Evolutionary conservation across 768 basidiomycete genomes (phyloP).

Genomic region (Hypsizygus marmoreus): DNA sequence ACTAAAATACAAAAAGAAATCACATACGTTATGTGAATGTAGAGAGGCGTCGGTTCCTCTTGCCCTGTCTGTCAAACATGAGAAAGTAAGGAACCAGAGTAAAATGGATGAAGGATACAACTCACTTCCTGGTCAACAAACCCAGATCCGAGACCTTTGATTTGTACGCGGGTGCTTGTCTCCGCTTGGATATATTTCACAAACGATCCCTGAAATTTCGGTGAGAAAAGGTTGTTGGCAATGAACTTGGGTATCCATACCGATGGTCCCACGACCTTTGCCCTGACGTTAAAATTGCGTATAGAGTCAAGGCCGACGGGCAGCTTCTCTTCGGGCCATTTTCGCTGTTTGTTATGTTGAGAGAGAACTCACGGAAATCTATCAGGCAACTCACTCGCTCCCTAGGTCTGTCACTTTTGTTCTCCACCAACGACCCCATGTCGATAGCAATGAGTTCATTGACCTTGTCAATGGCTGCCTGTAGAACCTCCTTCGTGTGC

Average conservation of each 20-base stretch:
- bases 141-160: slow-evolving; percentile 93
- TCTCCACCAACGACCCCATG: slow-evolving; percentile 80
- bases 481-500: slow-evolving; percentile 60
- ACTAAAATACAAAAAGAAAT: slow-evolving; percentile 35
- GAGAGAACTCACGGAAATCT: background rate
- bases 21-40: slow-evolving; percentile 87
- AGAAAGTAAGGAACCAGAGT: background rate
- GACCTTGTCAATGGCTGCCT: slow-evolving; percentile 68
- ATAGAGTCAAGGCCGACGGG: slow-evolving; percentile 87
- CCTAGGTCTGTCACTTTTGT: slow-evolving; percentile 67
- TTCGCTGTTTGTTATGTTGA: slow-evolving; percentile 51
- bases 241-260: slow-evolving; percentile 42
- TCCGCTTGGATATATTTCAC: slow-evolving; percentile 99
- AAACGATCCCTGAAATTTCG: slow-evolving; percentile 73
- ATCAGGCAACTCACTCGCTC: slow-evolving; percentile 64
- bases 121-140: slow-evolving; percentile 92
- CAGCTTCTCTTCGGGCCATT: slow-evolving; percentile 98
- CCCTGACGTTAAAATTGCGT: slow-evolving; percentile 95
- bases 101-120: slow-evolving; percentile 23
- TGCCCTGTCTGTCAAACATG: slow-evolving; percentile 13
- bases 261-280: slow-evolving; percentile 95
- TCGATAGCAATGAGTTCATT: slow-evolving; percentile 75
- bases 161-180: slow-evolving; percentile 94
- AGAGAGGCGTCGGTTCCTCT: slow-evolving; percentile 81
- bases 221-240: background rate